A percentile compares a stretch with the other conserved stretches of the same genome.
These are phyloP conservation scores for Xylariaceae sp. DNA, from an alignment of 2,329 filamentous ascomycete genomes.

Conservation along the genomic window DNA sequence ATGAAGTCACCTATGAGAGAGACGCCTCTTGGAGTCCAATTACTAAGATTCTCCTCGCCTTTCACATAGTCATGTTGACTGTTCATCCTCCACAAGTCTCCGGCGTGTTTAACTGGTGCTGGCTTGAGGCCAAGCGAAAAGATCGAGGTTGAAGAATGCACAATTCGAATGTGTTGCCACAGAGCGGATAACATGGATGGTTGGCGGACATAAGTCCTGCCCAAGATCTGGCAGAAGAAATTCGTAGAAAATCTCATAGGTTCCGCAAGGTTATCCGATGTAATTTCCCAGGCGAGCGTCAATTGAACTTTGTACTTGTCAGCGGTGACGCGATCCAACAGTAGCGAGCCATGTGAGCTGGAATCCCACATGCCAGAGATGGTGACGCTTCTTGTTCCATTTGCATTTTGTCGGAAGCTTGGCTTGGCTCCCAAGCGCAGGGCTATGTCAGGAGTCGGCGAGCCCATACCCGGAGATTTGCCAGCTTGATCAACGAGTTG, in stretches of 20 bases:
- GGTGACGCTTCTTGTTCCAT: slow-evolving; percentile 83
- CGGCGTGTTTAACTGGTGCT: slow-evolving; percentile 82
- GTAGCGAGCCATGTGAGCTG: slow-evolving; percentile 82
- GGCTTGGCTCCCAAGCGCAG: slow-evolving; percentile 76
- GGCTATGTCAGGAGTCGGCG: slow-evolving; percentile 67
- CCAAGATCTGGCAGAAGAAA: slow-evolving; percentile 76
- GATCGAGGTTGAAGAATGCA: slow-evolving; percentile 80
- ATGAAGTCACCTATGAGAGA: slow-evolving; percentile 90
- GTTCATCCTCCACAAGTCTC: slow-evolving; percentile 94
- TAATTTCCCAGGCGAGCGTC: slow-evolving; percentile 79
- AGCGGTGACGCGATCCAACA: slow-evolving; percentile 89
- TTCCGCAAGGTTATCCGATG: slow-evolving; percentile 76
- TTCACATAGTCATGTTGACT: slow-evolving; percentile 95
- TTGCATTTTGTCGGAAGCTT: slow-evolving; percentile 76
- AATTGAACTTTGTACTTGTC: slow-evolving; percentile 91
- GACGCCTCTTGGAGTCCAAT: slow-evolving; percentile 86
- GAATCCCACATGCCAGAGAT: slow-evolving; percentile 96
- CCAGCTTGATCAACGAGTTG: slow-evolving; percentile 80
- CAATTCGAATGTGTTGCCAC: slow-evolving; percentile 79
- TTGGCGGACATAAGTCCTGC: slow-evolving; percentile 78
- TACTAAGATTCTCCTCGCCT: slow-evolving; percentile 79
- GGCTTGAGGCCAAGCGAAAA: slow-evolving; percentile 86
- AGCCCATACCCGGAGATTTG: slow-evolving; percentile 75
- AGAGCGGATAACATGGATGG: slow-evolving; percentile 82
- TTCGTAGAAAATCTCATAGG: slow-evolving; percentile 85